Base-by-base conservation (phyloP, 2,329 filamentous ascomycete species). In the Fusarium sp. region DNA sequence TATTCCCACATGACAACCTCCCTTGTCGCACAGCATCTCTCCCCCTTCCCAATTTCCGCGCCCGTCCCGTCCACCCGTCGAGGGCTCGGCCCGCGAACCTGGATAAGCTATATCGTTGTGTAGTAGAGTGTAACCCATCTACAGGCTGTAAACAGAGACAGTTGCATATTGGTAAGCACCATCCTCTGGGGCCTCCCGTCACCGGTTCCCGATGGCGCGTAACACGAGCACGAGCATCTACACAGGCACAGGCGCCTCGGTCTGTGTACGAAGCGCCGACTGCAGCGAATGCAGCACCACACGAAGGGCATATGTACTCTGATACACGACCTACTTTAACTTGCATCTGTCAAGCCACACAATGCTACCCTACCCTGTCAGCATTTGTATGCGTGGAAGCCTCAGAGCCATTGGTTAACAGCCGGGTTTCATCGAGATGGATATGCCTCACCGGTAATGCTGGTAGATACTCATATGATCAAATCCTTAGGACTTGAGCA, bases 1-100 rank as follows among this genome's bases (percentile, higher is more conserved):
- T 59, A 66, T 70, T 70, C 70, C 70, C 70, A 71, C 66, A 74
- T 73, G 70, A 73, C 70, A 73, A 36, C 24, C 53, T 63, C 44
- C 18, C 63, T 48, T 41, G 69, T 66, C 65, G 45, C 70, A 70
- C 70, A 41, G 32, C 51, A 72, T 62, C 44, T 41, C 22, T 51
- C 22, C 39, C 42, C 35, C 26, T 26, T 35, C 36, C n/a, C n/a
- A 55, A 30, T 30, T 51, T 56, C 56, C 50, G 36, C 50, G 55
- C 54, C 57, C 44, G 63, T 73, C 61, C 70, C 60, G 44, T 54
- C 69, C 55, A 32, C 28, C 70, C 70, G 48, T 36, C n/a, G 39
- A 69, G 61, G 70, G 70, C 47, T 63, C 70, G 66, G 70, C 66
- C 70, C 70, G 70, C 66, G 39, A 30, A 57, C 39, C 48, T 73